Percentiles rank a stretch among this genome's conserved stretches.
These are phyloP conservation scores for Trichosporon sp. DNA, from an alignment of 1,284 basidiomycete genomes.

Conservation along the genomic window DNA sequence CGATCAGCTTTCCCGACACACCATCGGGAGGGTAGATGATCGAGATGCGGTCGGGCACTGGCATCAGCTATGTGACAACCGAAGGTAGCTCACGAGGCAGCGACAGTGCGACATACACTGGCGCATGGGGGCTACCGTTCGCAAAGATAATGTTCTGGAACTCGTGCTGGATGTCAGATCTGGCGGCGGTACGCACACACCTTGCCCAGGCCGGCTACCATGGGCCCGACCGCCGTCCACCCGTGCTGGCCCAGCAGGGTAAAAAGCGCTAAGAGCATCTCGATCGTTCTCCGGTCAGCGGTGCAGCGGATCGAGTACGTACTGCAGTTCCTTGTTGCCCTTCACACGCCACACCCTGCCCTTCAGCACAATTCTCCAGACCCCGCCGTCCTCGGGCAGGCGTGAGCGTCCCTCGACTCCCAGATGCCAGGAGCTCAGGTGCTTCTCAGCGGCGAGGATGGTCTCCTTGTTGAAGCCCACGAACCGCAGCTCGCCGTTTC, in stretches of 20 bases:
- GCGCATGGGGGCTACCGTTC: conserved; percentile 27
- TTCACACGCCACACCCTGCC: conserved; percentile 41
- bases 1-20: conserved; percentile 30
- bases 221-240: conserved; percentile 28
- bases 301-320: conserved; percentile 14
- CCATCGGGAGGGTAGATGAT: conserved; percentile 38
- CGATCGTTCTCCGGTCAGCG: conserved; percentile 28
- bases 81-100: conserved; percentile 32
- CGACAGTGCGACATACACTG: conserved; percentile 42
- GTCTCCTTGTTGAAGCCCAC: conserved; percentile 29
- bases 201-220: conserved; percentile 34
- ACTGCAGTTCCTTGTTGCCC: conserved; percentile 42
- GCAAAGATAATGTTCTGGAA: conserved; percentile 40
- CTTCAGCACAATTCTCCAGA: conserved; percentile 32
- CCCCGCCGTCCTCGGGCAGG: conserved; percentile 14
- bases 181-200: conserved; percentile 9
- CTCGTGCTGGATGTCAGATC: conserved; percentile 27
- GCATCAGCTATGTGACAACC: not conserved
- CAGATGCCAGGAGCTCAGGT: conserved; percentile 26
- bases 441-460: conserved; percentile 25
- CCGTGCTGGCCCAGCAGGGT: conserved; percentile 35
- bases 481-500: conserved; percentile 27
- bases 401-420: conserved; percentile 27
- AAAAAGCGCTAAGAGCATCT: conserved; percentile 35
- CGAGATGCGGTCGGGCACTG: conserved; percentile 44